These are phyloP conservation scores for Papilionanthe hybrid DNA, from an alignment of 116 monocot genomes.

Conservation along the genomic window DNA sequence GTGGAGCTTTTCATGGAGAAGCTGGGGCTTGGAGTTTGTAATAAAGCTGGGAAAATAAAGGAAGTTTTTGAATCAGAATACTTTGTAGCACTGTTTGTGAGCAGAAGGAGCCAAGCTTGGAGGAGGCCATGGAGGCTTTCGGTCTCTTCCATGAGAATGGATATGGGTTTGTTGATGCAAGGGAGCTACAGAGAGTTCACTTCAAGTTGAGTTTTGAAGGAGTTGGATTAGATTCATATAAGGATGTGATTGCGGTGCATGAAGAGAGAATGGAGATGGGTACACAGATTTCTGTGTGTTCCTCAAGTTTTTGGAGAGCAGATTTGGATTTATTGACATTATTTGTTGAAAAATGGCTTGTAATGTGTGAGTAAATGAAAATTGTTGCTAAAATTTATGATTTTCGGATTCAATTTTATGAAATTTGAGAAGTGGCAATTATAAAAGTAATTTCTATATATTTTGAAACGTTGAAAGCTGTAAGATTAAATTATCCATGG, in stretches of 20 bases:
- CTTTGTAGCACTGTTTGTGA: neutral
- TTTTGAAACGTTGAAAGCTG: too few species aligned
- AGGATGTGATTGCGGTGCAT: constrained; percentile 30
- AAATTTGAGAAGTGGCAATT: too few species aligned
- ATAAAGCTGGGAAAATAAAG: neutral
- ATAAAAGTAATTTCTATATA: too few species aligned
- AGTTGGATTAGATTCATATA: constrained; percentile 16
- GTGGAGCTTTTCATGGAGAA: neutral
- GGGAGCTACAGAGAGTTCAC: constrained; percentile 35
- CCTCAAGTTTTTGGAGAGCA: constrained; percentile 37
- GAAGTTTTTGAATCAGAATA: neutral
- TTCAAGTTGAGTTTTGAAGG: constrained; percentile 28
- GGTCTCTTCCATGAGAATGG: constrained; percentile 14
- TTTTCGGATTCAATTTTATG: too few species aligned
- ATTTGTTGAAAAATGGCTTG: too few species aligned
- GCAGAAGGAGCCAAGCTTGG: neutral
- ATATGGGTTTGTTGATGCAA: constrained; percentile 49
- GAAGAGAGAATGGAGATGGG: constrained; percentile 31
- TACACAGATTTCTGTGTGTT: constrained; percentile 50
- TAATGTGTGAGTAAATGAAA: too few species aligned
- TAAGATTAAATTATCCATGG: too few species aligned
- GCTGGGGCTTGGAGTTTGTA: neutral
- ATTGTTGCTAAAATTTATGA: too few species aligned
- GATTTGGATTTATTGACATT: constrained; percentile 12
- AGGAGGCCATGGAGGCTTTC: neutral